A percentile compares a stretch with the other conserved stretches of the same genome.
These are phyloP conservation scores for Steccherinum ochraceum DNA, from an alignment of 768 basidiomycete genomes.

Conservation along the genomic window DNA sequence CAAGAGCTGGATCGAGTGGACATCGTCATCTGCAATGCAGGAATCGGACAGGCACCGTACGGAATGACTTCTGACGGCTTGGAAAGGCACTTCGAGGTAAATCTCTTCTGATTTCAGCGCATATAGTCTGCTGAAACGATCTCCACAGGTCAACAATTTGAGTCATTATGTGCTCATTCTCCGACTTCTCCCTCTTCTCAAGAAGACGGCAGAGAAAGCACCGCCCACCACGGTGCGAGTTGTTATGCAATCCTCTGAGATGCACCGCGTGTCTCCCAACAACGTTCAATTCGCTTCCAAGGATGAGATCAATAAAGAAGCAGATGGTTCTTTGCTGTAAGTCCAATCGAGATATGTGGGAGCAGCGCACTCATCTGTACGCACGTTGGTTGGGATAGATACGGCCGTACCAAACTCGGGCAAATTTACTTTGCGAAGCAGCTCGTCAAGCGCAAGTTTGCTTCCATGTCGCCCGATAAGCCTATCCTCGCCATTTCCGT, in stretches of 20 bases:
- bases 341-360: neutral
- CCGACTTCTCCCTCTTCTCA: slow-evolving; percentile 21
- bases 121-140: neutral
- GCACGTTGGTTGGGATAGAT: slow-evolving; percentile 4
- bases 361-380: neutral
- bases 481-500: slow-evolving; percentile 22
- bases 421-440: slow-evolving; percentile 19
- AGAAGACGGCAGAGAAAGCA: slow-evolving; percentile 18
- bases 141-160: slow-evolving; percentile 21
- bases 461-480: slow-evolving; percentile 7
- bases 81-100: slow-evolving; percentile 22
- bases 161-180: slow-evolving; percentile 21
- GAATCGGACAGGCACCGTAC: slow-evolving; percentile 22
- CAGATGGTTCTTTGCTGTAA: slow-evolving; percentile 17
- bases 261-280: slow-evolving; percentile 18
- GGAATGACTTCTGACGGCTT: slow-evolving; percentile 21
- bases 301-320: slow-evolving; percentile 20
- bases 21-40: slow-evolving; percentile 24
- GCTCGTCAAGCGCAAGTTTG: slow-evolving; percentile 18
- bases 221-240: slow-evolving; percentile 21
- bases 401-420: slow-evolving; percentile 23
- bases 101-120: neutral
- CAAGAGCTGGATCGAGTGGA: slow-evolving; percentile 17
- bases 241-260: slow-evolving; percentile 23
- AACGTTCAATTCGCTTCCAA: slow-evolving; percentile 17